A percentile compares a stretch with the other conserved stretches of the same genome.
Conservation (phyloP, 768 basidiomycete genomes). For the Lyophyllum decastes region DNA sequence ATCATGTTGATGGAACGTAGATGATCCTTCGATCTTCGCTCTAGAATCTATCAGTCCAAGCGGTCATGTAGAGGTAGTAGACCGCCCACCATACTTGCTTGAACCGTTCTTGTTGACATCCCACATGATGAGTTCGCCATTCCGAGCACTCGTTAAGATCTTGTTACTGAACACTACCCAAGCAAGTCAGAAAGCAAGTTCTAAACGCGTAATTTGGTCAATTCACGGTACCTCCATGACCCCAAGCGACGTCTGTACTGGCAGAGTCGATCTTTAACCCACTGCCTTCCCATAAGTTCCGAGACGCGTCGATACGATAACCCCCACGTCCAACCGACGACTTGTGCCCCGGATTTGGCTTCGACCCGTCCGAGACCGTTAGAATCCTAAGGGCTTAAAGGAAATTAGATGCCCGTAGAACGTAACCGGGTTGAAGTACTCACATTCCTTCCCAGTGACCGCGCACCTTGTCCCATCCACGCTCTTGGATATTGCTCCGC, state of each 20-base stretch:
- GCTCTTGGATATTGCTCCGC: slow-evolving; percentile 66
- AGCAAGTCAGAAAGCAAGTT: not conserved
- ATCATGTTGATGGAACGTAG: slow-evolving; percentile 71
- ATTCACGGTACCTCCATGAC: slow-evolving; percentile 54
- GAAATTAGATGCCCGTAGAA: not conserved
- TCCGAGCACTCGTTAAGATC: slow-evolving; percentile 77
- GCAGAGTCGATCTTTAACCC: slow-evolving; percentile 79
- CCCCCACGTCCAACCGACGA: slow-evolving; percentile 58
- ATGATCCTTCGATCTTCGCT: slow-evolving; percentile 68
- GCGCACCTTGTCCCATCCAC: slow-evolving; percentile 70
- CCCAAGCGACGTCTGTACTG: slow-evolving; percentile 83
- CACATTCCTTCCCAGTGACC: slow-evolving; percentile 81
- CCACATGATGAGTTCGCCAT: slow-evolving; percentile 86
- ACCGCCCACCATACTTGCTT: slow-evolving; percentile 66
- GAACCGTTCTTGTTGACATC: slow-evolving; percentile 67
- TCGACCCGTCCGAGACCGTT: slow-evolving; percentile 52
- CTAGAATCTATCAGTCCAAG: slow-evolving; percentile 31
- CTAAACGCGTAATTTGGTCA: not conserved
- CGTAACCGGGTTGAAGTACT: slow-evolving; percentile 1
- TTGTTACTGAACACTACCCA: slow-evolving; percentile 67
- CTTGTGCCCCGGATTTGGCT: slow-evolving; percentile 48
- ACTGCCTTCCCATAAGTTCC: slow-evolving; percentile 78
- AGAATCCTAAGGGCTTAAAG: slow-evolving; percentile 59
- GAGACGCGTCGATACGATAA: slow-evolving; percentile 67
- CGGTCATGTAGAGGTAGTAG: not conserved